phyloP scores from a whole-genome alignment of 305 asterid genomes.

The Withania somnifera region DNA sequence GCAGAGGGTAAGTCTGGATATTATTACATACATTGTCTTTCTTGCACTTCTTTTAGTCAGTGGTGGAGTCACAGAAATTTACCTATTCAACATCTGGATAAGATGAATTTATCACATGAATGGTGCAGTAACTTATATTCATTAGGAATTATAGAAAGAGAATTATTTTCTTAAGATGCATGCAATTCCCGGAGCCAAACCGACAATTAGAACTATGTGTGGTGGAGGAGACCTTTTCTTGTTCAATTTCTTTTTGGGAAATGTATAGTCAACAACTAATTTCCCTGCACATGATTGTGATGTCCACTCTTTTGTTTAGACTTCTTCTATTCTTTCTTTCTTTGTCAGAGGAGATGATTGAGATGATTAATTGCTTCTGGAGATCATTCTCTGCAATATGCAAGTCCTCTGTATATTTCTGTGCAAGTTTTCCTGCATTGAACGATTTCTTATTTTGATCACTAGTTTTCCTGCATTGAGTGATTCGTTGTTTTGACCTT shows the following conservation, averaged over 20 bases:
- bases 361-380: background rate
- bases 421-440: background rate
- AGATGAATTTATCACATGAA: background rate
- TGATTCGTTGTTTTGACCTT: background rate
- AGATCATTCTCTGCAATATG: background rate
- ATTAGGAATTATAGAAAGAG: background rate
- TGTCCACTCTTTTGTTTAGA: background rate
- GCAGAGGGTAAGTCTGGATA: constrained; percentile 50
- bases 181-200: background rate
- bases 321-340: background rate
- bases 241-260: background rate
- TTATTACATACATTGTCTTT: constrained; percentile 4
- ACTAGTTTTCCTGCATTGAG: background rate
- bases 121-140: background rate
- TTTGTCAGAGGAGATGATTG: background rate
- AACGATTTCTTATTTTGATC: background rate
- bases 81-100: background rate
- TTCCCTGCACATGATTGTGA: background rate
- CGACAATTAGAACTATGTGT: background rate
- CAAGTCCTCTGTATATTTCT: background rate
- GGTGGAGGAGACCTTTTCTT: background rate
- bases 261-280: background rate
- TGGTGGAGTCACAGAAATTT: background rate
- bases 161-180: background rate
- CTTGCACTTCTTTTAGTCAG: background rate